These are phyloP conservation scores for Mycosphaerella sp. DNA, from an alignment of 2,329 filamentous ascomycete genomes.

Conservation along the genomic window DNA sequence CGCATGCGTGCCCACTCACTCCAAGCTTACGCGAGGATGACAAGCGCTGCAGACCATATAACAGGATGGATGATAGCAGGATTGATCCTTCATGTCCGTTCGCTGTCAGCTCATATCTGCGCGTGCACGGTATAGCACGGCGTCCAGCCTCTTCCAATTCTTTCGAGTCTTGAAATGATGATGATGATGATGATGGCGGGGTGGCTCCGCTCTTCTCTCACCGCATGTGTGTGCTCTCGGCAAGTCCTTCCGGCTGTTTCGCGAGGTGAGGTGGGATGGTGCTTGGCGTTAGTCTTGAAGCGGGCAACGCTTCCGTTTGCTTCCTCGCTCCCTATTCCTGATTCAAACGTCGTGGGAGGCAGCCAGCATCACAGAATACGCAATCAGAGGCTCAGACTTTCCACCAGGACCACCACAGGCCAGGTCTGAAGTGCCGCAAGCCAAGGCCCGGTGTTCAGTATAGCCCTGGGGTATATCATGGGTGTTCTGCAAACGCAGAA, in stretches of 20 bases:
- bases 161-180: too few species aligned
- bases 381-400: not conserved
- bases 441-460: too few species aligned
- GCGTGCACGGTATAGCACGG: slow-evolving; percentile 1
- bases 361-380: not conserved
- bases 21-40: too few species aligned
- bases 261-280: slow-evolving; percentile 1
- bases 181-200: not conserved
- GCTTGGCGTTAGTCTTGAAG: too few species aligned
- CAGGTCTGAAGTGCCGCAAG: too few species aligned
- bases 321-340: not conserved
- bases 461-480: too few species aligned
- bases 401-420: too few species aligned
- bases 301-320: not conserved
- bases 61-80: too few species aligned
- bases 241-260: slow-evolving; percentile 1
- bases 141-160: not conserved
- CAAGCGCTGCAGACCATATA: too few species aligned
- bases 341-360: too few species aligned
- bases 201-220: slow-evolving; percentile 3
- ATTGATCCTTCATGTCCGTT: not conserved
- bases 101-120: not conserved
- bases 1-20: too few species aligned
- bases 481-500: not conserved
- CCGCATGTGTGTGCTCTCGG: slow-evolving; percentile 4